Conservation (phyloP, 2,329 filamentous ascomycete genomes). For the Taxawa tesnikishii region DNA sequence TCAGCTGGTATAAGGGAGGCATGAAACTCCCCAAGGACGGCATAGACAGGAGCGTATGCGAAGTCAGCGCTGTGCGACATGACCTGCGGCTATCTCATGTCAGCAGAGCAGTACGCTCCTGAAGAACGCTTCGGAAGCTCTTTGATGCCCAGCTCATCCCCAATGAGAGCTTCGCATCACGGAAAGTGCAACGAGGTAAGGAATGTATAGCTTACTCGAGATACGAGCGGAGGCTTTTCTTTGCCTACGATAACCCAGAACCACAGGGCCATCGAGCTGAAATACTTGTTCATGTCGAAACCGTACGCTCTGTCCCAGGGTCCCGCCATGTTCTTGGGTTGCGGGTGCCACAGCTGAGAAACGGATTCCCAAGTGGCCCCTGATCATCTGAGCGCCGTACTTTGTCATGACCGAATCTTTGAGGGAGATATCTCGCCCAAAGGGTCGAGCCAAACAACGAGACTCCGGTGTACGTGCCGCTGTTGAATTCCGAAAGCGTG, state of each 20-base stretch:
- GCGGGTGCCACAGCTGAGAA: conserved; percentile 43
- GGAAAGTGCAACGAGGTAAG: no score
- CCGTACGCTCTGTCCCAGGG: conserved; percentile 54
- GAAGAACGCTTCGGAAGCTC: no score
- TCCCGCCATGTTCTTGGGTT: conserved; percentile 48
- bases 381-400: conserved; percentile 40
- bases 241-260: conserved; percentile 47
- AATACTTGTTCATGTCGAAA: conserved; percentile 51
- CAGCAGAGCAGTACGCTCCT: background rate
- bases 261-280: conserved; percentile 45
- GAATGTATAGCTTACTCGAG: no score
- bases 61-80: conserved; percentile 50
- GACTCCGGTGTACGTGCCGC: conserved; percentile 50
- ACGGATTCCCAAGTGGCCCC: conserved; percentile 41
- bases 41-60: conserved; percentile 44
- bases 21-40: conserved; percentile 40
- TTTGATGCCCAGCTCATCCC: no score
- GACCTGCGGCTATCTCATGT: conserved; percentile 38
- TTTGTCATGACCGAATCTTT: conserved; percentile 41
- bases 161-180: no score
- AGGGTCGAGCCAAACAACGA: conserved; percentile 46
- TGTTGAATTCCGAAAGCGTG: conserved; percentile 52
- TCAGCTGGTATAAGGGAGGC: conserved; percentile 31
- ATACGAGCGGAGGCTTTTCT: conserved; percentile 21
- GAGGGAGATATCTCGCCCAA: conserved; percentile 47